Evolutionary conservation across 305 asterid species (phyloP), one percentile per base, ranked within the genome.

Genomic region (Rubia balearica): DNA sequence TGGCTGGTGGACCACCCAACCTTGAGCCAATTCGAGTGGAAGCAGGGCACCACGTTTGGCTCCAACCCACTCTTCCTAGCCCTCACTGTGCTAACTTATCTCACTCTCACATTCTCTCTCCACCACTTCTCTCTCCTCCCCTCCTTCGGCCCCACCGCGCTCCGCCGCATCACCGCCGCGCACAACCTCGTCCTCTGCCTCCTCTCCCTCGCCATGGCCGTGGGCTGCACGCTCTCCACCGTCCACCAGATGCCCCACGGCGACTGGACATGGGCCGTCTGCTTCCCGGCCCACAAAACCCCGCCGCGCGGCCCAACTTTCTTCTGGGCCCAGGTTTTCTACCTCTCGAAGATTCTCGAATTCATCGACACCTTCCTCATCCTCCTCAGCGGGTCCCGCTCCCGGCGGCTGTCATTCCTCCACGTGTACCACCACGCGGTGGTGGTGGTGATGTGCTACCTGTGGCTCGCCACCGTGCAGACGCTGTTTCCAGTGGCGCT

Each of bases 241-340:
- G 61, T 84, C 82, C 87, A 79, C 82, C 96, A 86, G 59, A 84
- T 86, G 75, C 96, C 90, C 42, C 73, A 80, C 7, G 30, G 59
- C 65, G 72, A 69, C 43, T 86, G 81, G 75, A 80, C 75, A 27
- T 91, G 97, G 97, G 60, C 86, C 43, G 53, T 92, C 75, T 92
- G 96, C 83, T 92, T 92, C 83, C 96, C 98, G 6, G 30, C 75
- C 75, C 57, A 69, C 65, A 67, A 16, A 8, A 84, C 92, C 36
- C 92, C 83, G 24, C 86, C 89, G 1, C 79, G 74, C 7, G 96
- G 96, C 11, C 89, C 96, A 16, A 79, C 87, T 0, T 92, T 91
- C 79, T 91, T 92, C 88, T 91, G 96, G 96, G 98, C 94, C 43
- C 90, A 88, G 84, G 79, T 88, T 1, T 91, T 91, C 81, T 90